Conservation (phyloP, 2,329 filamentous ascomycete species). For the Gremmenia infestans region DNA sequence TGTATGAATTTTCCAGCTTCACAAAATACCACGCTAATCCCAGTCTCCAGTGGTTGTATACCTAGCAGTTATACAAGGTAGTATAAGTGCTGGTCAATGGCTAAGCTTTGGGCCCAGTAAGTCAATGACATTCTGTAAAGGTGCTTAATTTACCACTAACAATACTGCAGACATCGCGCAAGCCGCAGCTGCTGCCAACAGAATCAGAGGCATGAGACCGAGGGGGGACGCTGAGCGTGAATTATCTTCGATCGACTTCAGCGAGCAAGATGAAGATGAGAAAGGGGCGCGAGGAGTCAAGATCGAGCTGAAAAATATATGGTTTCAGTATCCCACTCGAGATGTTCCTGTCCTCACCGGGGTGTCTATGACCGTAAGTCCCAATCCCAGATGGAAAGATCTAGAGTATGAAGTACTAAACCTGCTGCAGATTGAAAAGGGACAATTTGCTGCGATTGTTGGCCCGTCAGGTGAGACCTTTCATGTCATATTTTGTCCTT, state of each 20-base stretch:
- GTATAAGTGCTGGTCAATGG: slow-evolving; percentile 47
- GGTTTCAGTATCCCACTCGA: slow-evolving; percentile 55
- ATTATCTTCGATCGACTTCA: neutral
- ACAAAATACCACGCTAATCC: slow-evolving; percentile 43
- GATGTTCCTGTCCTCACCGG: slow-evolving; percentile 50
- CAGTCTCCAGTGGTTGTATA: slow-evolving; percentile 49
- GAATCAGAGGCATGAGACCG: slow-evolving; percentile 44
- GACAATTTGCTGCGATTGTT: slow-evolving; percentile 66
- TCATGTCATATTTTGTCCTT: neutral
- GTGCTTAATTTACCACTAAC: neutral
- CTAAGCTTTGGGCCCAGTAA: slow-evolving; percentile 43
- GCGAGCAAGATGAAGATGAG: slow-evolving; percentile 27
- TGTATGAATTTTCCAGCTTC: slow-evolving; percentile 46
- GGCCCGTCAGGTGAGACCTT: slow-evolving; percentile 52
- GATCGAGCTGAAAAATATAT: slow-evolving; percentile 40
- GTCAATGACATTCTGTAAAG: neutral
- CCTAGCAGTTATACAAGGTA: slow-evolving; percentile 45
- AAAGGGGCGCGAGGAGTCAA: slow-evolving; percentile 10
- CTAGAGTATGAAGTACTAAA: neutral
- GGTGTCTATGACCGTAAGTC: slow-evolving; percentile 38
- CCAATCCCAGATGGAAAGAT: slow-evolving; percentile 50
- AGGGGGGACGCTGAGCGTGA: neutral
- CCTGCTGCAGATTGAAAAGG: slow-evolving; percentile 42
- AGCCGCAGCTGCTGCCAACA: slow-evolving; percentile 51
- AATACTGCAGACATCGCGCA: slow-evolving; percentile 43